Evolutionary conservation across 2,329 filamentous ascomycete species (phyloP).

Genomic region (Drechslerella dactyloides): DNA sequence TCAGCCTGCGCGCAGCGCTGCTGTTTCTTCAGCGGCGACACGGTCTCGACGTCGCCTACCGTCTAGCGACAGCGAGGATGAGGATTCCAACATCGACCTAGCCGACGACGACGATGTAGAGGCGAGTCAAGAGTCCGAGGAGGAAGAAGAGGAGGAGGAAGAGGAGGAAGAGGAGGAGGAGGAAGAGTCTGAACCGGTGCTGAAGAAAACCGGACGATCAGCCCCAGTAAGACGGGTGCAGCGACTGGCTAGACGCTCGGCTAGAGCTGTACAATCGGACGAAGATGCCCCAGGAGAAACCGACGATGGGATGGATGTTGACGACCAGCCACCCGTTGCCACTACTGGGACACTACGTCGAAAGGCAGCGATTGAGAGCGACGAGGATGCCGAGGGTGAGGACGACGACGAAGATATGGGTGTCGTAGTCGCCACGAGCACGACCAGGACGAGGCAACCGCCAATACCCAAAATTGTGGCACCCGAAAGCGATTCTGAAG

Average conservation of each 20-base stretch:
- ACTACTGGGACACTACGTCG: constrained; percentile 19
- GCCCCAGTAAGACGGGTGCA: constrained; percentile 56
- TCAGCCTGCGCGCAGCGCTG: constrained; percentile 29
- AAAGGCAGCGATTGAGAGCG: constrained; percentile 58
- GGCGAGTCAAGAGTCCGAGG: constrained; percentile 60
- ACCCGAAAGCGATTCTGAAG: constrained; percentile 27
- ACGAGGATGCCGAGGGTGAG: constrained; percentile 56
- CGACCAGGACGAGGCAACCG: constrained; percentile 9
- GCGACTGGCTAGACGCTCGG: constrained; percentile 57
- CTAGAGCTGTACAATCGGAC: constrained; percentile 50
- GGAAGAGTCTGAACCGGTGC: constrained; percentile 53
- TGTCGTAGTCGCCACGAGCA: constrained; percentile 8
- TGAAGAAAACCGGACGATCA: constrained; percentile 58
- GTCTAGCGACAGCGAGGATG: constrained; percentile 49
- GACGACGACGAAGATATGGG: constrained; percentile 57
- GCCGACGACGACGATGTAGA: constrained; percentile 58
- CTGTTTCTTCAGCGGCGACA: constrained; percentile 19
- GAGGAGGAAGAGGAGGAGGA: constrained; percentile 60
- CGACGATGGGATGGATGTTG: constrained; percentile 56
- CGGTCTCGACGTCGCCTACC: constrained; percentile 34
- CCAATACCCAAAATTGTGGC: constrained; percentile 29
- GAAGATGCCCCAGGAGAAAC: constrained; percentile 57
- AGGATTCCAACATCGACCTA: constrained; percentile 50
- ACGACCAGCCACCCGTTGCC: constrained; percentile 19
- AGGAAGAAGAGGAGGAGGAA: constrained; percentile 61